Conservation (phyloP, 208 protist species). For the Jaenimonas drosophilae region DNA sequence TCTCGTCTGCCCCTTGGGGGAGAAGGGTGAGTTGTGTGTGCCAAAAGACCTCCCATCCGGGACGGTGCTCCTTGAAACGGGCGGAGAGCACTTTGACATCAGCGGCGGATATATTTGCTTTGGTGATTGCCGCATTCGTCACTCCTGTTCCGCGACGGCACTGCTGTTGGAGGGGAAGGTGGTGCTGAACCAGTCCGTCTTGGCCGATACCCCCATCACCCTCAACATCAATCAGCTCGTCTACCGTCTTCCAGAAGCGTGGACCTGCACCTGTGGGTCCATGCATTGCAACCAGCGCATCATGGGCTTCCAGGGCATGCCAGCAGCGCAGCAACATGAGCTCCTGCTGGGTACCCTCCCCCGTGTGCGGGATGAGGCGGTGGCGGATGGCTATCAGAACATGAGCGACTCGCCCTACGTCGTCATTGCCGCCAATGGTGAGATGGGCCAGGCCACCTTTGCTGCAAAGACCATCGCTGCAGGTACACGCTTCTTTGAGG, state of each 20-base stretch:
- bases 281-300: conserved; percentile 25
- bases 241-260: conserved; percentile 25
- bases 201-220: conserved; percentile 32
- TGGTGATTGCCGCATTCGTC: conserved; percentile 44
- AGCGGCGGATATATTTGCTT: conserved; percentile 23
- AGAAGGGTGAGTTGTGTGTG: conserved; percentile 27
- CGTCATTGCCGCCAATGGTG: conserved; percentile 42
- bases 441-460: conserved; percentile 80
- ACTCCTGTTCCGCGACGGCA: conserved; percentile 59
- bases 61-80: conserved; percentile 40
- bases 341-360: conserved; percentile 43
- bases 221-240: conserved; percentile 72
- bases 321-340: conserved; percentile 25
- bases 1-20: conserved; percentile 18
- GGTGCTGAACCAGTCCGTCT: conserved; percentile 29
- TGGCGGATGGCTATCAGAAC: conserved; percentile 36
- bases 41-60: conserved; percentile 45
- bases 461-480: conserved; percentile 32
- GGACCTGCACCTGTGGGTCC: conserved; percentile 40
- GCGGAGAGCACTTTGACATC: conserved; percentile 17
- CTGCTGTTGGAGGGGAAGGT: conserved; percentile 44
- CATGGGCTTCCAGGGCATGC: conserved; percentile 38
- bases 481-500: conserved; percentile 63
- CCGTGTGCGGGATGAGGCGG: conserved; percentile 39
- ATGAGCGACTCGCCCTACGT: conserved; percentile 43